Conservation (phyloP, 495 filamentous ascomycete species). For the Penicillium daleae region DNA sequence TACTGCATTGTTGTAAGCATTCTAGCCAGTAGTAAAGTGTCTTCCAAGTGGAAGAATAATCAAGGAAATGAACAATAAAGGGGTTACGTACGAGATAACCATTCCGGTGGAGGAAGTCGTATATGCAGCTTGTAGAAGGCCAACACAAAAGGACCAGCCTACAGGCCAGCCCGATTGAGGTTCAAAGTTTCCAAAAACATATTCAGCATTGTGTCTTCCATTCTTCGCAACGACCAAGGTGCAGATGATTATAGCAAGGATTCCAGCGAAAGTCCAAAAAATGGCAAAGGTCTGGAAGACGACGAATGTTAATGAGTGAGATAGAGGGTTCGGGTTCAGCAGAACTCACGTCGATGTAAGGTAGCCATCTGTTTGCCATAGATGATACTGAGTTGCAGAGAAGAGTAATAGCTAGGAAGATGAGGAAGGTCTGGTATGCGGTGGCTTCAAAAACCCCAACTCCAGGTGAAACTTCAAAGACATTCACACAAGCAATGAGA, state of each 20-base stretch:
- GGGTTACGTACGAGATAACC: slow-evolving; percentile 30
- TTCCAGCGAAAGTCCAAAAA: slow-evolving; percentile 58
- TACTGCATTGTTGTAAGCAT: slow-evolving; percentile 37
- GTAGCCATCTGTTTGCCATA: slow-evolving; percentile 29
- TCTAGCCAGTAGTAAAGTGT: background rate
- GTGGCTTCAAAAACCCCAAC: slow-evolving; percentile 23
- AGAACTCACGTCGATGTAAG: slow-evolving; percentile 53
- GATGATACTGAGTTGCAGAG: slow-evolving; percentile 33
- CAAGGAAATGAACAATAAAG: background rate
- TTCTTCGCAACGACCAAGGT: slow-evolving; percentile 55
- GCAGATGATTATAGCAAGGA: slow-evolving; percentile 59
- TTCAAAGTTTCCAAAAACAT: slow-evolving; percentile 61
- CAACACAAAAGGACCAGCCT: slow-evolving; percentile 60
- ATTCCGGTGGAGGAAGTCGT: slow-evolving; percentile 56
- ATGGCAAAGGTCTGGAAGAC: slow-evolving; percentile 61
- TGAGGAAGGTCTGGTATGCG: slow-evolving; percentile 53
- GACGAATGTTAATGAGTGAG: slow-evolving; percentile 24
- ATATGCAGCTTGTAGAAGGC: slow-evolving; percentile 58
- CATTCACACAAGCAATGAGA: slow-evolving; percentile 29
- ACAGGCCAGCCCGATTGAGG: slow-evolving; percentile 57
- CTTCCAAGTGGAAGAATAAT: background rate
- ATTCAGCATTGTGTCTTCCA: slow-evolving; percentile 46
- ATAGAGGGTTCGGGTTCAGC: slow-evolving; percentile 27
- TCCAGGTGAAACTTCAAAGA: slow-evolving; percentile 45
- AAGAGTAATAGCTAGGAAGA: slow-evolving; percentile 60